phyloP scores from a whole-genome alignment of 805 yeast species.

The Candida hungchunana region DNA sequence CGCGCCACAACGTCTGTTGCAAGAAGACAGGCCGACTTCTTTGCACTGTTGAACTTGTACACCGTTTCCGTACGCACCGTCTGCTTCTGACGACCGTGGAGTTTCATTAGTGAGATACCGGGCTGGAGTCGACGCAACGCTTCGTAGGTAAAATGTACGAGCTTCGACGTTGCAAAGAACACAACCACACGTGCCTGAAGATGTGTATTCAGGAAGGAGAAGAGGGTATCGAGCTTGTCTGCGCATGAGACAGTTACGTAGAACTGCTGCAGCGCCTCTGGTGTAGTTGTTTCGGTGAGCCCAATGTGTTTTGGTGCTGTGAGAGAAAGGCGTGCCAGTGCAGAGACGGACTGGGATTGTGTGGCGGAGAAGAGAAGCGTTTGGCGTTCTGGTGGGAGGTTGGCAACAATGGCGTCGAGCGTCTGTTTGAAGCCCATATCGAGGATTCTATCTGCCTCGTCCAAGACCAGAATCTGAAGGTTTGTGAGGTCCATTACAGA shows the following conservation, averaged over 20 bases:
- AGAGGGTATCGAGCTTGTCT: slow-evolving; percentile 80
- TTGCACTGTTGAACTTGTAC: slow-evolving; percentile 41
- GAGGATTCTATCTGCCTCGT: slow-evolving; percentile 88
- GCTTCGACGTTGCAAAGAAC: slow-evolving; percentile 67
- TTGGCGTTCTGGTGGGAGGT: slow-evolving; percentile 84
- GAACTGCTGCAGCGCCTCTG: slow-evolving; percentile 79
- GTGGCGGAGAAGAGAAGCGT: slow-evolving; percentile 95
- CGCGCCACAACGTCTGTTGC: slow-evolving; percentile 98
- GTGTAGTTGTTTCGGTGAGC: slow-evolving; percentile 74
- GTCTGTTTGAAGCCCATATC: slow-evolving; percentile 76
- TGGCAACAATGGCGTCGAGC: slow-evolving; percentile 59
- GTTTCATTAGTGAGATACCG: slow-evolving; percentile 50
- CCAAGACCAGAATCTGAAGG: slow-evolving; percentile 73
- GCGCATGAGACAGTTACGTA: slow-evolving; percentile 67
- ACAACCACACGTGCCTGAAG: slow-evolving; percentile 79
- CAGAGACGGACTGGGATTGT: slow-evolving; percentile 78
- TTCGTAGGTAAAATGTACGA: slow-evolving; percentile 39
- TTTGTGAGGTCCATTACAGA: slow-evolving; percentile 54
- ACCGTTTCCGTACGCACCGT: slow-evolving; percentile 76
- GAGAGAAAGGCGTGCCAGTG: slow-evolving; percentile 82
- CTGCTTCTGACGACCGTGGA: slow-evolving; percentile 88
- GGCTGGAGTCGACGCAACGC: slow-evolving; percentile 27
- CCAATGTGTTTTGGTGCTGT: slow-evolving; percentile 87
- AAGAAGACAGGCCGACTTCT: slow-evolving; percentile 69
- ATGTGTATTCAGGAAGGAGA: slow-evolving; percentile 63